phyloP scores from a whole-genome alignment of 306 rosid genomes.

The Citrullus mucosospermus region DNA sequence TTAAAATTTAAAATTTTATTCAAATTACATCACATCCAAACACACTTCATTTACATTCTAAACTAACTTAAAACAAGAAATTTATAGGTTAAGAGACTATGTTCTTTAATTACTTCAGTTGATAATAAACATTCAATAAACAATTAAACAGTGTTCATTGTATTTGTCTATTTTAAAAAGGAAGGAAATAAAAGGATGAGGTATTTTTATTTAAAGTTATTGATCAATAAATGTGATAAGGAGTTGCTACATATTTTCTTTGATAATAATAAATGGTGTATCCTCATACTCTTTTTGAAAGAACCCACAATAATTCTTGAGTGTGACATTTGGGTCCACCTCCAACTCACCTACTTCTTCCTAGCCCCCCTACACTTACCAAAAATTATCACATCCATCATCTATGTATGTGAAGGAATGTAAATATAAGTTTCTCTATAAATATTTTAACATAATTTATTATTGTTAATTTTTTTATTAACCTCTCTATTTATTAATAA shows the following conservation, averaged over 20 bases:
- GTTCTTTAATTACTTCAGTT: too few relatives aligned
- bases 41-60: too few relatives aligned
- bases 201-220: not conserved
- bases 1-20: too few relatives aligned
- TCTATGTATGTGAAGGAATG: not conserved
- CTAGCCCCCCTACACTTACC: not conserved
- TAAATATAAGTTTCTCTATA: not conserved
- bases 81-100: too few relatives aligned
- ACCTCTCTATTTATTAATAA: not conserved
- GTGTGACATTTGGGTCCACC: not conserved
- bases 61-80: too few relatives aligned
- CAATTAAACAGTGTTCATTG: too few relatives aligned
- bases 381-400: not conserved
- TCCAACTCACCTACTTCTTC: not conserved
- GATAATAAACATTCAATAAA: too few relatives aligned
- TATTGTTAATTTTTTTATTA: not conserved
- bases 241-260: not conserved
- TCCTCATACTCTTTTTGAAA: not conserved
- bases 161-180: too few relatives aligned
- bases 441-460: not conserved
- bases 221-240: not conserved
- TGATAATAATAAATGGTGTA: not conserved
- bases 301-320: not conserved
- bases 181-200: too few relatives aligned
- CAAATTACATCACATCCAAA: too few relatives aligned